These are phyloP conservation scores for Trichoderma aggressivum DNA, from an alignment of 2,329 filamentous ascomycete genomes.

Conservation along the genomic window DNA sequence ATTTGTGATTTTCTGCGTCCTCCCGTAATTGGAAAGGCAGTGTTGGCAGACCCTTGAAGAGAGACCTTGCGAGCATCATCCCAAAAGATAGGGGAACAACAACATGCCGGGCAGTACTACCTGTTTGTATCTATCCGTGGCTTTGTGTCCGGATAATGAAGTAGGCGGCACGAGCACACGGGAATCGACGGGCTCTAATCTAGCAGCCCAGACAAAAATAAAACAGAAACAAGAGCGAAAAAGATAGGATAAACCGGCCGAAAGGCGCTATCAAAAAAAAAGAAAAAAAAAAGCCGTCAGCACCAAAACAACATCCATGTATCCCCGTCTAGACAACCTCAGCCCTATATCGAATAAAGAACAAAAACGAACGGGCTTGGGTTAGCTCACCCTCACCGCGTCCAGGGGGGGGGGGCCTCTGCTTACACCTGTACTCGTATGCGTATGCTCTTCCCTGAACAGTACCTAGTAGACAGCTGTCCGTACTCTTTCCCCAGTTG, in stretches of 20 bases:
- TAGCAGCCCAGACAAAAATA: background rate
- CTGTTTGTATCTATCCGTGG: background rate
- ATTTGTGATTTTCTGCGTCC: background rate
- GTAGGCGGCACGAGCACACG: background rate
- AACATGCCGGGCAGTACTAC: background rate
- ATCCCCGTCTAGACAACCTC: background rate
- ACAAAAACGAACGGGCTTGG: background rate
- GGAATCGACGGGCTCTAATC: background rate
- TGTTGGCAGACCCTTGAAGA: background rate
- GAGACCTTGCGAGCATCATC: background rate
- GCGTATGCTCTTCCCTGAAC: background rate
- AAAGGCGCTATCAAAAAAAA: background rate
- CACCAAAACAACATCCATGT: background rate
- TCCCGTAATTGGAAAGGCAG: background rate
- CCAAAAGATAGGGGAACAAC: background rate
- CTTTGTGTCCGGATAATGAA: background rate
- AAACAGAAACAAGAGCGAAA: background rate
- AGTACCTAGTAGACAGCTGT: too few species aligned
- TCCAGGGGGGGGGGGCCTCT: background rate
- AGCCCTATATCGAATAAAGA: background rate
- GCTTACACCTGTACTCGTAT: background rate
- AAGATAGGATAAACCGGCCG: background rate
- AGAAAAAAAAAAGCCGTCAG: background rate
- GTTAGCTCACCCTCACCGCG: background rate
- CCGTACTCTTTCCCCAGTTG: background rate